phyloP scores from a whole-genome alignment of 345 rosid species.

The Carallia brachiata region DNA sequence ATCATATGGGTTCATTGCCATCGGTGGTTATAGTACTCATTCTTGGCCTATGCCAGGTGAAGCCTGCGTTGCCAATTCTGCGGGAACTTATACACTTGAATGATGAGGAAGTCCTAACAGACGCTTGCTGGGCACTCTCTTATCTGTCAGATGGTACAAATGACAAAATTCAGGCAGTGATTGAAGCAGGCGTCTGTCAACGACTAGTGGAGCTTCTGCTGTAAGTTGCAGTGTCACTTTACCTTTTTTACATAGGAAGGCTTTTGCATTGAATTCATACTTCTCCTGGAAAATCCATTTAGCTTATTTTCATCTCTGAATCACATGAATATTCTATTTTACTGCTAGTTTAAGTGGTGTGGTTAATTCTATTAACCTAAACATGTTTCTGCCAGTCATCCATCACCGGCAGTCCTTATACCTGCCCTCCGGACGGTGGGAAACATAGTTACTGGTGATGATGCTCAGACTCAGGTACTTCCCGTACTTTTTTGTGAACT shows the following conservation, averaged over 20 bases:
- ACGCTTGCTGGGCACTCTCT: conserved; percentile 45
- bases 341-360: not conserved
- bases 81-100: conserved; percentile 24
- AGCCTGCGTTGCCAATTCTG: conserved; percentile 29
- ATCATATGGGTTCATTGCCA: not conserved
- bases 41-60: conserved; percentile 29
- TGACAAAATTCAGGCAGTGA: conserved; percentile 39
- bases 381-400: conserved; percentile 18
- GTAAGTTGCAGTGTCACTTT: conserved; percentile 21
- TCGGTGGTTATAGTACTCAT: conserved; percentile 12
- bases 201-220: conserved; percentile 36
- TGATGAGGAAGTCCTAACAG: conserved; percentile 38
- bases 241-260: not conserved
- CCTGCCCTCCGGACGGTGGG: conserved; percentile 40
- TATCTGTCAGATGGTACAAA: conserved; percentile 40
- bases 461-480: conserved; percentile 39
- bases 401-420: conserved; percentile 28
- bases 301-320: not conserved
- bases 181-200: conserved; percentile 37
- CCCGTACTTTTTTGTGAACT: not conserved
- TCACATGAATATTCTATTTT: too few species aligned
- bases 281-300: not conserved
- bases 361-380: conserved; percentile 8
- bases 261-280: not conserved
- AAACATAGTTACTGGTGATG: conserved; percentile 38